Percentiles rank a stretch among this genome's conserved stretches.
phyloP scores from a whole-genome alignment of 2,329 filamentous ascomycete species.

The Colletotrichum gigasporum region DNA sequence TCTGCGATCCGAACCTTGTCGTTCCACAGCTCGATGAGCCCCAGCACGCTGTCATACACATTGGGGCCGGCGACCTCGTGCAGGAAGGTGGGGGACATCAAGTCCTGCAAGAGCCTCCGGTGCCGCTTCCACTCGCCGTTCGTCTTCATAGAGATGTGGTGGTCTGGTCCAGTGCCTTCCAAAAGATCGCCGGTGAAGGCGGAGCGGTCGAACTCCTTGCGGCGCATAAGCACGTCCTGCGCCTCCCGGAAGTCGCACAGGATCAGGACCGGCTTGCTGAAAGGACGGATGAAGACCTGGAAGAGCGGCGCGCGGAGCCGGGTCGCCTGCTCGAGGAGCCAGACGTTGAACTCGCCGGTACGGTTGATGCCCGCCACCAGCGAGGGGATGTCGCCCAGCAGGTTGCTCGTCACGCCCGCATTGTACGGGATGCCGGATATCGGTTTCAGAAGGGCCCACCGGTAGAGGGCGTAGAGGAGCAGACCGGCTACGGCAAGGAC shows the following conservation, averaged over 20 bases:
- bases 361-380: constrained; percentile 46
- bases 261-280: constrained; percentile 52
- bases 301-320: constrained; percentile 52
- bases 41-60: constrained; percentile 41
- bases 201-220: constrained; percentile 54
- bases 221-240: constrained; percentile 54
- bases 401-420: constrained; percentile 39
- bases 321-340: constrained; percentile 14
- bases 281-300: constrained; percentile 57
- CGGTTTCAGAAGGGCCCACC: constrained; percentile 48
- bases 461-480: constrained; percentile 2
- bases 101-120: constrained; percentile 46
- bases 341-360: constrained; percentile 28
- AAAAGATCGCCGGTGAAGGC: constrained; percentile 39
- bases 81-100: constrained; percentile 48
- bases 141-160: constrained; percentile 43
- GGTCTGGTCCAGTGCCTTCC: constrained; percentile 41
- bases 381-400: constrained; percentile 55
- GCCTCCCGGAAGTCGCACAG: constrained; percentile 45
- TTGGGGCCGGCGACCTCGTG: constrained; percentile 42
- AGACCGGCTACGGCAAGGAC: background rate
- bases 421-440: constrained; percentile 58
- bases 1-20: constrained; percentile 42
- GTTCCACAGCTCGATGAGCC: constrained; percentile 45
- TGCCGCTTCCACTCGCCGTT: constrained; percentile 43